phyloP scores from a whole-genome alignment of 331 rosid species.

The Saraca asoca region DNA sequence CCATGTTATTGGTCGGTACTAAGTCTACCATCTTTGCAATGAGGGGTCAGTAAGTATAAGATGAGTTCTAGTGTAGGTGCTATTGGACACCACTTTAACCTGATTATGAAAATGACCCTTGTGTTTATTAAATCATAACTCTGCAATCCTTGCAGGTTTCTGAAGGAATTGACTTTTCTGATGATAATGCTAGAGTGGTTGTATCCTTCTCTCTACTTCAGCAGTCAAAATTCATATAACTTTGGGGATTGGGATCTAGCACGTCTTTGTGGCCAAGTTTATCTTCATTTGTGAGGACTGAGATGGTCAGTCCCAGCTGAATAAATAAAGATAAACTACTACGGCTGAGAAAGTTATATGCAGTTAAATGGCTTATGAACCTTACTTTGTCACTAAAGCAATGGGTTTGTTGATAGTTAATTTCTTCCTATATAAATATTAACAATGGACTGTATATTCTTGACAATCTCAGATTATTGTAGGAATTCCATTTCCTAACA shows the following conservation, averaged over 20 bases:
- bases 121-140: slow-evolving; percentile 33
- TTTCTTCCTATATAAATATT: slow-evolving; percentile 17
- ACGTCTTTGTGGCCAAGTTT: slow-evolving; percentile 14
- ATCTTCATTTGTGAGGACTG: slow-evolving; percentile 4
- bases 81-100: no score
- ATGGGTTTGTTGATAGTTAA: slow-evolving; percentile 23
- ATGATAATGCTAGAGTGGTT: slow-evolving; percentile 90
- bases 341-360: not conserved
- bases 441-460: slow-evolving; percentile 42
- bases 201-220: slow-evolving; percentile 65
- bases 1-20: no score
- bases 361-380: slow-evolving; percentile 11
- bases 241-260: not conserved
- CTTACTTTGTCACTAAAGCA: not conserved
- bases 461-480: slow-evolving; percentile 87
- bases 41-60: no score
- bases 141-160: slow-evolving; percentile 72
- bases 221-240: slow-evolving; percentile 6
- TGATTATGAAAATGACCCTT: not conserved
- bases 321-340: slow-evolving; percentile 14
- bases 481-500: slow-evolving; percentile 94
- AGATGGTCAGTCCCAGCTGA: slow-evolving; percentile 19
- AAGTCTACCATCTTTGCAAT: no score
- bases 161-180: slow-evolving; percentile 93
- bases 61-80: no score